A percentile compares a stretch with the other conserved stretches of the same genome.
phyloP scores from a whole-genome alignment of 2,329 filamentous ascomycete species.

The Sporothrix inflata region DNA sequence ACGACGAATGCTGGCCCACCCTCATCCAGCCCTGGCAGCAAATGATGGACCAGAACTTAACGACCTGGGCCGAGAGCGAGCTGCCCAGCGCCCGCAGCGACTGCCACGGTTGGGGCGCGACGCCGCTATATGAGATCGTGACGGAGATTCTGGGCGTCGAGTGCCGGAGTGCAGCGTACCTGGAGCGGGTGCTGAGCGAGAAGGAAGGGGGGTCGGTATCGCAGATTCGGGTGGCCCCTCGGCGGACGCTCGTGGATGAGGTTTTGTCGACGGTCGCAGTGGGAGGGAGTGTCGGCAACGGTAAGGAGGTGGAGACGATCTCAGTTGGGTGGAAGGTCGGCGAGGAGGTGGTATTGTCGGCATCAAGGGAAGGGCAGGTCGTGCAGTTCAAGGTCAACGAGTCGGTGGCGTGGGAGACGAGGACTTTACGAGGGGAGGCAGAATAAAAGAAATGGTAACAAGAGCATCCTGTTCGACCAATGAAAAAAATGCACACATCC shows the following conservation, averaged over 20 bases:
- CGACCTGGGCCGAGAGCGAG: constrained; percentile 13
- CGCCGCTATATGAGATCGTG: constrained; percentile 1
- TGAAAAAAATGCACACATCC: neutral
- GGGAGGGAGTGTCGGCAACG: neutral
- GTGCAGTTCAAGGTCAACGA: neutral
- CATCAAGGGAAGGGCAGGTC: neutral
- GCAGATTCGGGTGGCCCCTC: neutral
- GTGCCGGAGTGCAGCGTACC: neutral
- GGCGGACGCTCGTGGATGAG: neutral
- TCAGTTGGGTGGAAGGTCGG: neutral
- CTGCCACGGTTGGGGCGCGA: constrained; percentile 9
- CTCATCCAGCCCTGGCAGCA: neutral
- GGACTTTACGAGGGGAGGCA: neutral
- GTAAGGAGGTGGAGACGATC: neutral
- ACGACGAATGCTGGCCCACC: neutral
- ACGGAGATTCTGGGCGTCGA: neutral
- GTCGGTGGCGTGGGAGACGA: neutral
- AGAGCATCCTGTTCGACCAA: neutral
- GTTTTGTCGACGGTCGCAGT: neutral
- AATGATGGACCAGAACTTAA: constrained; percentile 1
- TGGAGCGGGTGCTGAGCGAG: neutral
- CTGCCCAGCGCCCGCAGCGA: neutral
- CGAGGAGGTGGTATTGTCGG: neutral
- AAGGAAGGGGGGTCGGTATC: neutral
- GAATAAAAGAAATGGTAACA: too few species aligned